A percentile compares a stretch with the other conserved stretches of the same genome.
Evolutionary conservation across 148 eudicot species (phyloP).

Genomic region (Vaccinium vitisidaea): DNA sequence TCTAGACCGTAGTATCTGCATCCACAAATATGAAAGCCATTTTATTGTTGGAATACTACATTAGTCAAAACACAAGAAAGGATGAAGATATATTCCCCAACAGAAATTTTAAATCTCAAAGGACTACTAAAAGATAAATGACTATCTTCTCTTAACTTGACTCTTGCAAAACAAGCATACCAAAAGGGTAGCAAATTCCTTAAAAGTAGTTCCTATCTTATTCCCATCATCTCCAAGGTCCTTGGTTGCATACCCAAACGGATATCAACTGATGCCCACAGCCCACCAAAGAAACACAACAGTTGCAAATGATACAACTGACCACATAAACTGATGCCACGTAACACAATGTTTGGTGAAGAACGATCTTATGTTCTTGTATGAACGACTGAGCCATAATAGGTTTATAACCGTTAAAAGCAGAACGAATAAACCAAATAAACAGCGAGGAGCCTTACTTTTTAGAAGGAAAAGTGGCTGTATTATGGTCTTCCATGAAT

Average conservation of each 20-base stretch:
- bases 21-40: conserved; percentile 22
- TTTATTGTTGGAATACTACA: not conserved
- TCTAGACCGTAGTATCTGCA: conserved; percentile 90
- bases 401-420: not conserved
- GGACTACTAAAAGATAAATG: not conserved
- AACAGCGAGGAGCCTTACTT: conserved; percentile 52
- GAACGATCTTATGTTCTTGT: not conserved
- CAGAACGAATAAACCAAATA: not conserved
- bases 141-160: not conserved
- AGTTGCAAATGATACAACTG: not conserved
- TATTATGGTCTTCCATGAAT: conserved; percentile 97
- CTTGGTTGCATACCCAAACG: not conserved
- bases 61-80: not conserved
- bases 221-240: not conserved
- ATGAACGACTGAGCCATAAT: not conserved
- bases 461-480: conserved; percentile 91
- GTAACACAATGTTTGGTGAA: not conserved
- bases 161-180: not conserved
- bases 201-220: not conserved
- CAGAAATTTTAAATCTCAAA: not conserved
- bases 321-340: not conserved
- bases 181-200: not conserved
- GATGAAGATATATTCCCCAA: not conserved
- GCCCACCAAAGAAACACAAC: not conserved
- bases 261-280: not conserved